A percentile compares a stretch with the other conserved stretches of the same genome.
These are phyloP conservation scores for Calocybe cyanea DNA, from an alignment of 768 basidiomycete genomes.

Conservation along the genomic window DNA sequence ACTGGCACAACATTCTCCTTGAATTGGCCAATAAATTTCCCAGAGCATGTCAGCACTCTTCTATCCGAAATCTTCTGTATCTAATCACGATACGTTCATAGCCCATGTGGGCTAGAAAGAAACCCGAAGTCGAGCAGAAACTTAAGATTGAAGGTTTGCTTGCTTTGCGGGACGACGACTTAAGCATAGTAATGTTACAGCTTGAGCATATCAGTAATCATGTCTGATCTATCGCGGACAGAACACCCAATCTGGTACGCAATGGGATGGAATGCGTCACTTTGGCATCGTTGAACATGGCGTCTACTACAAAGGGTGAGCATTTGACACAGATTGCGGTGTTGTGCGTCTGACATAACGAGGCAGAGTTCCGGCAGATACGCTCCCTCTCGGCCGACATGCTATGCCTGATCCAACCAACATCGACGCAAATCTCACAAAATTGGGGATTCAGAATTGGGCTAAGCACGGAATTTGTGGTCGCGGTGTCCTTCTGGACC, in stretches of 20 bases:
- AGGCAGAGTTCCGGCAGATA: constrained; percentile 36
- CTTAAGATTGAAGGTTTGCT: constrained; percentile 18
- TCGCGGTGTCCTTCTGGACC: constrained; percentile 64
- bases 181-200: constrained; percentile 42
- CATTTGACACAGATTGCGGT: neutral
- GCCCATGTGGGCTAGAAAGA: constrained; percentile 53
- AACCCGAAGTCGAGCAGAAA: constrained; percentile 46
- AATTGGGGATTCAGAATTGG: constrained; percentile 71
- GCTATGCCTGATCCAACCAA: constrained; percentile 43
- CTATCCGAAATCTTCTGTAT: neutral
- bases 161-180: constrained; percentile 41
- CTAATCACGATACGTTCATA: neutral
- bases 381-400: constrained; percentile 41
- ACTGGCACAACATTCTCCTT: constrained; percentile 51
- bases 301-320: constrained; percentile 63
- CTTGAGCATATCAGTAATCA: neutral
- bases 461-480: constrained; percentile 67
- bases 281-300: constrained; percentile 47
- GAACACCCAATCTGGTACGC: constrained; percentile 70
- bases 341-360: neutral
- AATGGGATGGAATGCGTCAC: constrained; percentile 67
- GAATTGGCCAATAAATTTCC: constrained; percentile 70
- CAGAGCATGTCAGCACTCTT: constrained; percentile 37
- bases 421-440: constrained; percentile 42
- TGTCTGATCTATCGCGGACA: no score